These are phyloP conservation scores for Ophiosphaerella korrae DNA, from an alignment of 2,329 filamentous ascomycete species.

Conservation along the genomic window DNA sequence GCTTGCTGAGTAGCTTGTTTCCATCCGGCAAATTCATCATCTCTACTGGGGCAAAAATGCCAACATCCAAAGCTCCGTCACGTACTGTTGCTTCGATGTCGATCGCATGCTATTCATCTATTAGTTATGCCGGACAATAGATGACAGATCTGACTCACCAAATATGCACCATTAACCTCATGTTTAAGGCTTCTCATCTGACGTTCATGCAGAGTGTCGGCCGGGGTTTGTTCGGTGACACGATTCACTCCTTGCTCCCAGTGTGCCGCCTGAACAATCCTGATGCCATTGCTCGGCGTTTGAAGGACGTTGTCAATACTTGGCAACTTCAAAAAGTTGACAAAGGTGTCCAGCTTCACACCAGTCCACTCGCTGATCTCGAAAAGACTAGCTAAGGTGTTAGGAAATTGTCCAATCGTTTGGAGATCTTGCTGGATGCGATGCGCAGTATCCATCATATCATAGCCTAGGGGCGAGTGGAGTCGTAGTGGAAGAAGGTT, in stretches of 20 bases:
- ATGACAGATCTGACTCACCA: constrained; percentile 38
- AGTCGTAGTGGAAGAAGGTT: constrained; percentile 77
- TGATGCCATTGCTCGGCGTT: constrained; percentile 9
- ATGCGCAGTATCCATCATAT: constrained; percentile 59
- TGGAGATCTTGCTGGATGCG: constrained; percentile 72
- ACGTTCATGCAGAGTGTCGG: constrained; percentile 6
- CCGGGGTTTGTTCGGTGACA: constrained; percentile 8
- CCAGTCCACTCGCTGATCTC: constrained; percentile 80
- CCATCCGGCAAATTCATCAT: constrained; percentile 50
- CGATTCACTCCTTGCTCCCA: constrained; percentile 29
- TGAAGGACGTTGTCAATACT: constrained; percentile 30
- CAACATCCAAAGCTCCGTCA: constrained; percentile 57
- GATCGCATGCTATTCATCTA: constrained; percentile 52
- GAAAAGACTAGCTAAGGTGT: constrained; percentile 66
- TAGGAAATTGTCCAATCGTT: constrained; percentile 61
- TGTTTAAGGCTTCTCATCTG: constrained; percentile 14
- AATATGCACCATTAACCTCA: constrained; percentile 38
- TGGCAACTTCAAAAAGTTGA: constrained; percentile 76
- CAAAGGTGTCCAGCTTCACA: constrained; percentile 70
- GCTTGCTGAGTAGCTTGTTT: constrained; percentile 41
- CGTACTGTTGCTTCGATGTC: constrained; percentile 61
- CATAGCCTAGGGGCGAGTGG: constrained; percentile 27
- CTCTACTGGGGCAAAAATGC: constrained; percentile 56
- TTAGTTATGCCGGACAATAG: constrained; percentile 12
- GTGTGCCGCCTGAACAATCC: constrained; percentile 19